Conservation (phyloP, 2,329 filamentous ascomycete species). For the Hirsutella rhossiliensis region DNA sequence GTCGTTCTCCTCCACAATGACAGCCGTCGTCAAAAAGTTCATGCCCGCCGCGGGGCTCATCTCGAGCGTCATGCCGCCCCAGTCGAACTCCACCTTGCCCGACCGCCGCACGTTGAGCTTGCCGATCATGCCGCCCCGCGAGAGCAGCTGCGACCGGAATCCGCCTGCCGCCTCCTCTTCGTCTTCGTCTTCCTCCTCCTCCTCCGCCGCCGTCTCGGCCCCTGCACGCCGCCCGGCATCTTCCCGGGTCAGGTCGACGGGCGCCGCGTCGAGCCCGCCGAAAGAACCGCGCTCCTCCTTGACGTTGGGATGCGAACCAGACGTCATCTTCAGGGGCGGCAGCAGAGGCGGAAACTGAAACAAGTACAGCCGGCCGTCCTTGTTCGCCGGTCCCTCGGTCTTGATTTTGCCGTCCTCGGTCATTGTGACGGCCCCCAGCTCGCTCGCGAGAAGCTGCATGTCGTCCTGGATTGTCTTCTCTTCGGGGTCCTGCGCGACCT, state of each 20-base stretch:
- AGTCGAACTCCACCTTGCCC: constrained; percentile 49
- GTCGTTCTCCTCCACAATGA: constrained; percentile 46
- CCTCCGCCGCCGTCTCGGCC: constrained; percentile 10
- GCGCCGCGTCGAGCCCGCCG: constrained; percentile 21
- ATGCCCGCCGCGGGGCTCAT: constrained; percentile 38
- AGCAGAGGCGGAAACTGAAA: constrained; percentile 54
- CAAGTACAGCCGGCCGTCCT: constrained; percentile 47
- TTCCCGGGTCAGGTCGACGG: constrained; percentile 30
- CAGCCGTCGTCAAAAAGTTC: constrained; percentile 45
- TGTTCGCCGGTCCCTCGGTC: constrained; percentile 19
- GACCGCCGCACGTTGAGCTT: constrained; percentile 49
- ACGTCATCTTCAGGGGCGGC: constrained; percentile 34
- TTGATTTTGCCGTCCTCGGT: constrained; percentile 15
- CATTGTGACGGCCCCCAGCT: constrained; percentile 26
- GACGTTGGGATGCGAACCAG: constrained; percentile 17
- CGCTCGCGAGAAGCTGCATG: constrained; percentile 27
- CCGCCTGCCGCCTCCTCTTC: constrained; percentile 17
- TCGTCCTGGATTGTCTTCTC: constrained; percentile 26
- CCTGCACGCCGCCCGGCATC: neutral
- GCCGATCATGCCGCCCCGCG: constrained; percentile 46
- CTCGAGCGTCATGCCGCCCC: constrained; percentile 45
- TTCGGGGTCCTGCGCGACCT: constrained; percentile 21
- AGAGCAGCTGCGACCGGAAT: constrained; percentile 26
- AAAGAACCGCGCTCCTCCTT: constrained; percentile 30
- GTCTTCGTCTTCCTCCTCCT: constrained; percentile 18